Evolutionary conservation across 169 alveolate species (phyloP).

Genomic region (Plasmodium adleri): DNA sequence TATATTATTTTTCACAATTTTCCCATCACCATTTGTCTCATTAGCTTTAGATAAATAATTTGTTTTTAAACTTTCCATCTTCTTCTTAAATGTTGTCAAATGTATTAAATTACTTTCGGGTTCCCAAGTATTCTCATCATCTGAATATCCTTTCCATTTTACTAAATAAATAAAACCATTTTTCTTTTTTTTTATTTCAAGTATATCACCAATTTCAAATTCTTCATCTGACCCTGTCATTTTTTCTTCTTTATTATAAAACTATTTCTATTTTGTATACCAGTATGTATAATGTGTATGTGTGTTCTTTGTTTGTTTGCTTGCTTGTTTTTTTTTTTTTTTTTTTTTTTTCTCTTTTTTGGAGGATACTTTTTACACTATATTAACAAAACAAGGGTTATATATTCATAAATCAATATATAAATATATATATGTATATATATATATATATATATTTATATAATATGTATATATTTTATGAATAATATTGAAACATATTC

Average conservation of each 20-base stretch:
- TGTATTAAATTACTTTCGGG: slow-evolving; percentile 81
- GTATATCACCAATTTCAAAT: slow-evolving; percentile 74
- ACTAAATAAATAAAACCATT: slow-evolving; percentile 78
- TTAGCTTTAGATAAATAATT: slow-evolving; percentile 37
- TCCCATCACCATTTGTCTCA: slow-evolving; percentile 20
- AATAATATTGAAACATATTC: too few relatives aligned
- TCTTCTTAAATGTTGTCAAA: slow-evolving; percentile 61
- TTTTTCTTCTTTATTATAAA: slow-evolving; percentile 4
- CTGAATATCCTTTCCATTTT: slow-evolving; percentile 87
- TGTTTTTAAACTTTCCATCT: slow-evolving; percentile 66
- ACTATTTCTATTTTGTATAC: neutral
- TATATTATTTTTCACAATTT: slow-evolving; percentile 14
- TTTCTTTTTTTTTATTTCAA: slow-evolving; percentile 58
- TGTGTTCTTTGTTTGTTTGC: neutral
- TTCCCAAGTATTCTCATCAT: slow-evolving; percentile 87
- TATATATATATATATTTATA: too few relatives aligned
- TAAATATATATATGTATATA: too few relatives aligned
- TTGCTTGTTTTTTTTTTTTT: neutral
- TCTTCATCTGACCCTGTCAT: slow-evolving; percentile 76
- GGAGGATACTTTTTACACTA: too few relatives aligned
- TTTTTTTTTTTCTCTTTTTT: neutral
- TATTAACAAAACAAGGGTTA: too few relatives aligned
- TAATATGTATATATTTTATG: too few relatives aligned
- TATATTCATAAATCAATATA: too few relatives aligned
- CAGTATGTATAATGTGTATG: neutral